Evolutionary conservation across 1,139 yeast genomes (phyloP).

Genomic region (Debaryomyces udenii): DNA sequence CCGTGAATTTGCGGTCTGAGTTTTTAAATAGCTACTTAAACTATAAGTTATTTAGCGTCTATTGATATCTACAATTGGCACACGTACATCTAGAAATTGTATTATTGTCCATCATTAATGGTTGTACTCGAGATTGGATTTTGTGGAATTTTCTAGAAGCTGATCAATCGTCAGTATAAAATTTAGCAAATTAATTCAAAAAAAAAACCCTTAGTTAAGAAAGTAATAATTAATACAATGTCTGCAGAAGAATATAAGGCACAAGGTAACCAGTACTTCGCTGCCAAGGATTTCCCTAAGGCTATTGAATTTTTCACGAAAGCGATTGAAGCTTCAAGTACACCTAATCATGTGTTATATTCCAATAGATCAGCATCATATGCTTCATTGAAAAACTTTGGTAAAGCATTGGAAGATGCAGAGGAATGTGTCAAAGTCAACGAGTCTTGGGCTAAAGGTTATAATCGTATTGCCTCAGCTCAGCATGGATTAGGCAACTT

Average conservation of each 20-base stretch:
- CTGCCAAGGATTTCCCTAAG: conserved; percentile 77
- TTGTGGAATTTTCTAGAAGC: conserved; percentile 11
- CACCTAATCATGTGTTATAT: conserved; percentile 86
- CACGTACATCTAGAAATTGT: too few species aligned
- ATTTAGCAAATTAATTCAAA: background rate
- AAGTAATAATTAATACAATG: too few species aligned
- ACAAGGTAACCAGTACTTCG: conserved; percentile 89
- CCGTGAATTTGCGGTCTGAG: too few species aligned
- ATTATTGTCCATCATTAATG: too few species aligned
- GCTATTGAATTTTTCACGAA: conserved; percentile 82
- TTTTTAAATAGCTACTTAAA: too few species aligned
- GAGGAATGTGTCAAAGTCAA: conserved; percentile 77
- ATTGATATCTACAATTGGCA: too few species aligned
- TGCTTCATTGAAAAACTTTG: conserved; percentile 76
- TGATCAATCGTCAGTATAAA: background rate
- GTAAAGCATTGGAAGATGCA: conserved; percentile 81
- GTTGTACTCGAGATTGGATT: too few species aligned
- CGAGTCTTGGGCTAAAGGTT: conserved; percentile 91
- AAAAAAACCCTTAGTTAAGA: too few species aligned
- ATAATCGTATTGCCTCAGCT: conserved; percentile 93
- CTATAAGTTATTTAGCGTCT: too few species aligned
- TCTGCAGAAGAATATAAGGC: conserved; percentile 77
- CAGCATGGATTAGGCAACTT: conserved; percentile 80
- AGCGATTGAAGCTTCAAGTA: conserved; percentile 82
- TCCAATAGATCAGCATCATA: conserved; percentile 95